Evolutionary conservation across 225 moss, liverwort and hornwort species (phyloP), one percentile per base, ranked within the genome.

Genomic region (Marchantia paleacea): DNA sequence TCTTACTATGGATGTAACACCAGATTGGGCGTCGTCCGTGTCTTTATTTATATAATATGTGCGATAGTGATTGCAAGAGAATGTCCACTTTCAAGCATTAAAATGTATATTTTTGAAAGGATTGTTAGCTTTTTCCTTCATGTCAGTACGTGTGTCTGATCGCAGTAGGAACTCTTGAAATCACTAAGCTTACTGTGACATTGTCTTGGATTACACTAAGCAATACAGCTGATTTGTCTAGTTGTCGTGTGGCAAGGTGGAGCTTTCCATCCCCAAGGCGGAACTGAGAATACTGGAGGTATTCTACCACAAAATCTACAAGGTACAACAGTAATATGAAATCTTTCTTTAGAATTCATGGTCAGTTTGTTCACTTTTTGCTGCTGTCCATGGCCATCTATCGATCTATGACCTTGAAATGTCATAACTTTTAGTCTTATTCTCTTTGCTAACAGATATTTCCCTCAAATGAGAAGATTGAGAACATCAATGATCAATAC

Each of bases 401-500:
- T 65, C 26, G 5, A 14, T 65, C 20, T 83, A 50, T 26, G 19
- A 31, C 15, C 31, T 16, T 55, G 4, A 1, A 0, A 19, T 26
- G 18, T 29, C 66, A 30, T 25, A 68, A 50, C 12, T 58, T 64
- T 25, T 70, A 19, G 55, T 2, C 22, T 25, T 72, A 7, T 3
- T 76, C 2, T 6, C 55, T 25, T 61, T 6, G 30, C 18, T 10
- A 47, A 26, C 83, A 97, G 97, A 94, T 97, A 69, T 97, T 97
- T 53, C 97, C 97, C 49, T 85, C 91, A 74, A 95, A 90, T 84
- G 97, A 97, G 85, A 97, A 97, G 82, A 97, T 97, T 78, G 97
- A 97, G 82, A 97, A 97, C 73, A 97, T 97, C 48, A 97, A 97
- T 82, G 97, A 97, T 77, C 97, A 97, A 58, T 97, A 97, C 85